These are phyloP conservation scores for Candida pseudofarinosa DNA, from an alignment of 805 yeast species.

Conservation along the genomic window DNA sequence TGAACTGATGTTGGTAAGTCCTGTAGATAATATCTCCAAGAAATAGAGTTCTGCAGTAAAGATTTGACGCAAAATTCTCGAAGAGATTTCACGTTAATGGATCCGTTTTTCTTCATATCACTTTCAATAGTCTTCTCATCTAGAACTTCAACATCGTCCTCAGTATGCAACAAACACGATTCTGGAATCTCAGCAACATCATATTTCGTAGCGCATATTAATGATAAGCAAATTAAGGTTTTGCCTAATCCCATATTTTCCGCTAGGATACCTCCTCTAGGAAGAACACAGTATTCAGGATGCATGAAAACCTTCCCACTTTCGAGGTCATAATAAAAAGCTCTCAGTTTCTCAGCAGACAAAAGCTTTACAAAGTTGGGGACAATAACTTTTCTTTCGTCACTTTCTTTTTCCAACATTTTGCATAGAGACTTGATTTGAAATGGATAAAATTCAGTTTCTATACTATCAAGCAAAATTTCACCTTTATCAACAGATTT, in stretches of 20 bases:
- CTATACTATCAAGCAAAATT: constrained; percentile 35
- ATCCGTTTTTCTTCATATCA: not conserved
- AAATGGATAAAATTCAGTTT: constrained; percentile 49
- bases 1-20: constrained; percentile 44
- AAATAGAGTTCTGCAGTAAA: constrained; percentile 46
- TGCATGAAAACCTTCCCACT: constrained; percentile 21
- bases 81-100: constrained; percentile 11
- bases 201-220: constrained; percentile 51
- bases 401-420: constrained; percentile 54
- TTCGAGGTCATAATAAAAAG: constrained; percentile 35
- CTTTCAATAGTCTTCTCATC: not conserved
- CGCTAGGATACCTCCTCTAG: constrained; percentile 61
- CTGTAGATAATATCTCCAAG: constrained; percentile 50
- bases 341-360: constrained; percentile 12
- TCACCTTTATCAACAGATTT: constrained; percentile 2
- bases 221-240: constrained; percentile 55
- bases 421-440: constrained; percentile 58
- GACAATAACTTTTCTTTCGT: constrained; percentile 22
- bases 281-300: constrained; percentile 44
- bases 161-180: constrained; percentile 16
- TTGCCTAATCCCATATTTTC: constrained; percentile 71
- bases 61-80: constrained; percentile 39
- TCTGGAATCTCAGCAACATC: constrained; percentile 44
- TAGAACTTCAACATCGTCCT: not conserved
- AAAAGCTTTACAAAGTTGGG: constrained; percentile 30